Conservation (phyloP, 257 asterid genomes). For the Petrea volubilis region DNA sequence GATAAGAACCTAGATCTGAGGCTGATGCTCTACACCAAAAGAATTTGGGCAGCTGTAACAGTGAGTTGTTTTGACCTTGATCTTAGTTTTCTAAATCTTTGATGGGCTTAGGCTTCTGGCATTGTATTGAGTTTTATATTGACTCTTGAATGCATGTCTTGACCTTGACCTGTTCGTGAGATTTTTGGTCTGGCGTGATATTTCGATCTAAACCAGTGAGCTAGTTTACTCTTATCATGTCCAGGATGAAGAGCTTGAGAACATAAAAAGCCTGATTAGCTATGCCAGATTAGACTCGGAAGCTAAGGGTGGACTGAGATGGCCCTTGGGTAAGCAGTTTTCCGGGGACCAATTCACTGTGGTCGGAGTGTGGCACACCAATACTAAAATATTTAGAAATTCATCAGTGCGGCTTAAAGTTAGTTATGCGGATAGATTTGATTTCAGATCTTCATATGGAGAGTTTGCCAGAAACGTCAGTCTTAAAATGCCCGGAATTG, state of each 20-base stretch:
- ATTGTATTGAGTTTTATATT: too few relatives aligned
- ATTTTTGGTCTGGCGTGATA: not conserved
- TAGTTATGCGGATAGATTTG: slow-evolving; percentile 54
- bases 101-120: not conserved
- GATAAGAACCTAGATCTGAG: slow-evolving; percentile 46
- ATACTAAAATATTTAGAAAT: slow-evolving; percentile 31
- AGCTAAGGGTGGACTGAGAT: slow-evolving; percentile 41
- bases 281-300: slow-evolving; percentile 45
- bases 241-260: slow-evolving; percentile 49
- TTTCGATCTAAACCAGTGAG: not conserved
- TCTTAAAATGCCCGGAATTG: slow-evolving; percentile 37
- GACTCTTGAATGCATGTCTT: too few relatives aligned
- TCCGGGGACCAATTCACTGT: slow-evolving; percentile 38
- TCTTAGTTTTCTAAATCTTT: not conserved
- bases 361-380: slow-evolving; percentile 45
- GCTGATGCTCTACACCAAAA: slow-evolving; percentile 48
- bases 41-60: slow-evolving; percentile 27
- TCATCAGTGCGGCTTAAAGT: slow-evolving; percentile 42
- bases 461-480: slow-evolving; percentile 50
- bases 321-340: slow-evolving; percentile 48
- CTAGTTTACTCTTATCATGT: not conserved
- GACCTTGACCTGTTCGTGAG: not conserved
- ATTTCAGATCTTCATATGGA: slow-evolving; percentile 43
- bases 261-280: slow-evolving; percentile 36
- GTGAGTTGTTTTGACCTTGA: slow-evolving; percentile 29